Evolutionary conservation across 2,329 filamentous ascomycete species (phyloP), one percentile per base, ranked within the genome.

Genomic region (Calonectria multiphialidica): DNA sequence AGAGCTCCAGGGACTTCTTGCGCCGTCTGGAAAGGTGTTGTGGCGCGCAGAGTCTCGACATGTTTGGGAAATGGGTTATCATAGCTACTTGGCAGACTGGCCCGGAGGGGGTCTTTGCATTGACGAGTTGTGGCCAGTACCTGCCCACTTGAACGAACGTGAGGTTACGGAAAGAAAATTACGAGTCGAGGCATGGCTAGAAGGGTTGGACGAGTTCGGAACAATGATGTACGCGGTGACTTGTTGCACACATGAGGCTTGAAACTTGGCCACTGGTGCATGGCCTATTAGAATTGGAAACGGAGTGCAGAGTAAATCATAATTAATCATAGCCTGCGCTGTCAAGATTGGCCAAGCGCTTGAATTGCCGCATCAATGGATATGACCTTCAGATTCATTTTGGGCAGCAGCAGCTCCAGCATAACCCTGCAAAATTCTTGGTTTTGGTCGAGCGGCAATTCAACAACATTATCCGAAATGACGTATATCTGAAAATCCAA

Each of bases 211-310:
- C 75, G 88, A 89, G 61, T 90, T 86, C 77, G 88, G 89, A 1
- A 88, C 84, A 23, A 88, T 89, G 86, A 62, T 90, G 1, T 90
- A 88, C 73, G 83, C 86, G 0, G 85, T 89, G 0, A 87, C 85
- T 0, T 84, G 82, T 50, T 86, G 83, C 61, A 88, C 86, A 0
- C 86, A 89, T 75, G 84, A 80, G 2, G 77, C 75, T 2, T 84
- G 72, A 80, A n/a, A 33, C 15, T 49, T 12, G 35, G 3, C 30
- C 35, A 23, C 21, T 23, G n/a, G 5, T 18, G 21, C 37, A n/a
- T 61, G 15, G 5, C 1, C 3, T 13, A 23, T 28, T 16, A 10
- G 10, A 10, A 21, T 40, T 37, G 8, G 23, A 47, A 16, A 13
- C 25, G 30, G 9, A 33, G 18, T 23, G 25, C 23, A 21, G 28